Evolutionary conservation across 2,329 filamentous ascomycete species (phyloP), one percentile per base, ranked within the genome.

Genomic region (Zalaria sp.): DNA sequence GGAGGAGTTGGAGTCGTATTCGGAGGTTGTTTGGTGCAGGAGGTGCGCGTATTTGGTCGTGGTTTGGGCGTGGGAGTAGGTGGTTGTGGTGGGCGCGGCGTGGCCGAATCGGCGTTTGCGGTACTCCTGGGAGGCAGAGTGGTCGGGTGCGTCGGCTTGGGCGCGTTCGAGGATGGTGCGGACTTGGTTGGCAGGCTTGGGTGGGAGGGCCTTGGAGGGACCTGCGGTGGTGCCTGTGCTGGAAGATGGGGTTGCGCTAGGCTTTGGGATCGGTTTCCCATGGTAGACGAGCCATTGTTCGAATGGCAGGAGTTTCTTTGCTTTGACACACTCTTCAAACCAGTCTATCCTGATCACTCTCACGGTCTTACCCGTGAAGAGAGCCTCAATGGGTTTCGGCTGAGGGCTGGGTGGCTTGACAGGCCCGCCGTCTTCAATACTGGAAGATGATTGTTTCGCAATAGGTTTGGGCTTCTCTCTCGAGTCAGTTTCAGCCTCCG

Each of bases 21-120:
- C 86, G 3, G 81, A 83, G 0, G 87, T 94, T 1, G 81, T 83
- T 53, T 83, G 70, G 32, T 77, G 77, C 6, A 78, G 55, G 4
- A 93, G 61, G 41, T 64, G 61, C 38, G 66, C 66, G 45, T 52
- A 47, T 37, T 52, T 29, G 27, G 37, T 36, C 6, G 34, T 27
- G 4, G 39, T 42, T 3, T 39, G 43, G 25, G 25, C 39, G 31
- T 45, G 31, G 34, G 41, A 39, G 34, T 37, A 43, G 26, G 47
- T 35, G 34, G 43, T 43, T n/a, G 54, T 52, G 5, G 52, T 49
- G 35, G 56, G 59, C 25, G 48, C 53, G 37, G 51, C 57, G 32
- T 56, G 53, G 9, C 57, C 52, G 32, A 64, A 63, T 5, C 52
- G 26, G 36, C 11, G 11, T 25, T 38, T 9, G 36, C 5, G 10